These are phyloP conservation scores for Graphilbum fragrans DNA, from an alignment of 2,329 filamentous ascomycete genomes.

Conservation along the genomic window DNA sequence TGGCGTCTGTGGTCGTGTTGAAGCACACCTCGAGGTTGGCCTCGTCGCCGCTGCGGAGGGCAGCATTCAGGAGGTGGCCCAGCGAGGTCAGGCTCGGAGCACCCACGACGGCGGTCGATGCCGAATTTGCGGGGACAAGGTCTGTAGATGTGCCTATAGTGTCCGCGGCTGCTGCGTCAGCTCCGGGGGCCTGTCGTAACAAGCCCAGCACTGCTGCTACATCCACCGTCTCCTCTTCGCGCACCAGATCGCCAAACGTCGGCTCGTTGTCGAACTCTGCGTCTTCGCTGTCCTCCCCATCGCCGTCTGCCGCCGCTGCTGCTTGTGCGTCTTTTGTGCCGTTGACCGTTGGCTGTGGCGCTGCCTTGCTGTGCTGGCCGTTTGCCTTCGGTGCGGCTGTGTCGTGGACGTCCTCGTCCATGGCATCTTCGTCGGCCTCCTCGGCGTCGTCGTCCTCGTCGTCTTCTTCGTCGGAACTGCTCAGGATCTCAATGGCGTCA, in stretches of 20 bases:
- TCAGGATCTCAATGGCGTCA: constrained; percentile 45
- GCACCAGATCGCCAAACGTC: constrained; percentile 72
- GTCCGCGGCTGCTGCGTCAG: neutral
- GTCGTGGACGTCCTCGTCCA: neutral
- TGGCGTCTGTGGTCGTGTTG: constrained; percentile 60
- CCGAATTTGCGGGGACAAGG: neutral
- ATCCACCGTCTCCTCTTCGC: constrained; percentile 62
- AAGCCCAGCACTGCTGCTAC: constrained; percentile 49
- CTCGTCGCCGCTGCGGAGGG: constrained; percentile 82
- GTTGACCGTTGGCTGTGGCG: no score
- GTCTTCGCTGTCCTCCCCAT: neutral
- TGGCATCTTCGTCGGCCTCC: neutral
- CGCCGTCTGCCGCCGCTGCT: neutral
- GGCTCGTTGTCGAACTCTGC: constrained; percentile 34
- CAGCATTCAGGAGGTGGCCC: constrained; percentile 84
- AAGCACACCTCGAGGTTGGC: constrained; percentile 88
- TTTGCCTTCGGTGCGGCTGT: neutral
- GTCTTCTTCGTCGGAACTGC: constrained; percentile 26
- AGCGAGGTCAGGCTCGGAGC: constrained; percentile 40
- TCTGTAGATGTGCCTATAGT: constrained; percentile 13
- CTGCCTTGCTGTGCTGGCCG: neutral
- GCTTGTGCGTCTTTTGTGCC: neutral
- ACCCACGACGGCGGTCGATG: constrained; percentile 18
- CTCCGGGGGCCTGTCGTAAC: constrained; percentile 8
- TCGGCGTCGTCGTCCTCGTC: neutral